Evolutionary conservation across 208 protist genomes (phyloP).

Genomic region (Wallacemonas sp.): DNA sequence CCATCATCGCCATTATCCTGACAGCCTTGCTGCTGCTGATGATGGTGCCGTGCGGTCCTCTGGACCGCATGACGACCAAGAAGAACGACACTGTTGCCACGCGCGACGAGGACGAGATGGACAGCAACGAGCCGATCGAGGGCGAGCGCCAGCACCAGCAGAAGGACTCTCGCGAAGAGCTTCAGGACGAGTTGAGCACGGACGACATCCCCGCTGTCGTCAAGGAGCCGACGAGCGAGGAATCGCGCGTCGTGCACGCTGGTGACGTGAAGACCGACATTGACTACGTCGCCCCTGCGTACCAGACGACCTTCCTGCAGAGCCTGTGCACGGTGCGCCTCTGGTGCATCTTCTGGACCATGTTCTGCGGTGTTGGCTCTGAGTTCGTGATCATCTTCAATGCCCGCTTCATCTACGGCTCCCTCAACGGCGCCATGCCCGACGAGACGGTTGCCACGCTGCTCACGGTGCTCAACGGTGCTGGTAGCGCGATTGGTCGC

Average conservation of each 20-base stretch:
- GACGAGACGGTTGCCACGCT: conserved; percentile 47
- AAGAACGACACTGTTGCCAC: neutral
- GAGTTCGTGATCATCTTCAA: conserved; percentile 76
- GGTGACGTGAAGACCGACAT: conserved; percentile 35
- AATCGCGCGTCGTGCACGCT: too few species aligned
- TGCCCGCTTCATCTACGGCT: conserved; percentile 46
- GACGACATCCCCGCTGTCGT: conserved; percentile 5
- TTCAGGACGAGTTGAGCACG: conserved; percentile 7
- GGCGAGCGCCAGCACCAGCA: neutral
- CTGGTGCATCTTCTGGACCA: conserved; percentile 57
- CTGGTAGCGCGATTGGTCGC: conserved; percentile 61
- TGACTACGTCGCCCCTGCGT: conserved; percentile 70
- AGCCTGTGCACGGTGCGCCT: conserved; percentile 44
- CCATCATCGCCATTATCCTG: conserved; percentile 35
- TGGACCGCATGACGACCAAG: conserved; percentile 16
- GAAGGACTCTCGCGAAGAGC: neutral
- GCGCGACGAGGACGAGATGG: neutral
- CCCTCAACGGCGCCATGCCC: conserved; percentile 28
- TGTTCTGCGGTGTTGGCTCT: conserved; percentile 51
- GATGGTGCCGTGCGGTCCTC: conserved; percentile 20
- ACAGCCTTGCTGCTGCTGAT: conserved; percentile 27
- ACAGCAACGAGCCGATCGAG: conserved; percentile 12
- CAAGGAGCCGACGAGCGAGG: neutral
- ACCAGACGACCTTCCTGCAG: conserved; percentile 56
- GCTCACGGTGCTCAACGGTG: conserved; percentile 64